These are phyloP conservation scores for Tolypocladium tundrense DNA, from an alignment of 2,329 filamentous ascomycete genomes.

Conservation along the genomic window DNA sequence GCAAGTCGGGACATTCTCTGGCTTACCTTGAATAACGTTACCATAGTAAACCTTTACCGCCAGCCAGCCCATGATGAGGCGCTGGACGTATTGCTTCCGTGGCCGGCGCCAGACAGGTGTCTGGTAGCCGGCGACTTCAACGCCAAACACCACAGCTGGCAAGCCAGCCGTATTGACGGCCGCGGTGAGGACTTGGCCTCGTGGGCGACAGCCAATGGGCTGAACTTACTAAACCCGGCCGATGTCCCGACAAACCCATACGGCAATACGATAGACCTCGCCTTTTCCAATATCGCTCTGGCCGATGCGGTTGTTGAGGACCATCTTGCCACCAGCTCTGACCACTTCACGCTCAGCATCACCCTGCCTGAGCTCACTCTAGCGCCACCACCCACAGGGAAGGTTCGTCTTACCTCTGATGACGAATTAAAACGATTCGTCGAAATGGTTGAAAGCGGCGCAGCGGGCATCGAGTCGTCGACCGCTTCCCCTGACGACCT, in stretches of 20 bases:
- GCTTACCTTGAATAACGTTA: constrained; percentile 6
- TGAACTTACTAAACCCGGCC: constrained; percentile 6
- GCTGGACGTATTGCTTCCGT: constrained; percentile 4
- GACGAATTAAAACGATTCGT: too few relatives aligned
- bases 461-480: too few relatives aligned
- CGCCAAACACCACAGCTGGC: constrained; percentile 6
- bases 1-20: constrained; percentile 6
- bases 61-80: constrained; percentile 4
- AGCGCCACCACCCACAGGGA: too few relatives aligned
- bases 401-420: too few relatives aligned
- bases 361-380: too few relatives aligned
- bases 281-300: constrained; percentile 7
- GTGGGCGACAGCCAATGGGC: constrained; percentile 4
- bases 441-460: too few relatives aligned
- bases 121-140: constrained; percentile 9
- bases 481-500: too few relatives aligned
- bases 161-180: constrained; percentile 1
- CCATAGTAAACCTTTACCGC: constrained; percentile 9
- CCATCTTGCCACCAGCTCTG: constrained; percentile 7
- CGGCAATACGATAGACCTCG: constrained; percentile 8
- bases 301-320: constrained; percentile 6
- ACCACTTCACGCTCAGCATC: constrained; percentile 6
- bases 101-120: constrained; percentile 3
- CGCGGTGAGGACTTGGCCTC: neutral
- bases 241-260: constrained; percentile 7